phyloP scores from a whole-genome alignment of 169 alveolate species.

The Theileria orientalis region DNA sequence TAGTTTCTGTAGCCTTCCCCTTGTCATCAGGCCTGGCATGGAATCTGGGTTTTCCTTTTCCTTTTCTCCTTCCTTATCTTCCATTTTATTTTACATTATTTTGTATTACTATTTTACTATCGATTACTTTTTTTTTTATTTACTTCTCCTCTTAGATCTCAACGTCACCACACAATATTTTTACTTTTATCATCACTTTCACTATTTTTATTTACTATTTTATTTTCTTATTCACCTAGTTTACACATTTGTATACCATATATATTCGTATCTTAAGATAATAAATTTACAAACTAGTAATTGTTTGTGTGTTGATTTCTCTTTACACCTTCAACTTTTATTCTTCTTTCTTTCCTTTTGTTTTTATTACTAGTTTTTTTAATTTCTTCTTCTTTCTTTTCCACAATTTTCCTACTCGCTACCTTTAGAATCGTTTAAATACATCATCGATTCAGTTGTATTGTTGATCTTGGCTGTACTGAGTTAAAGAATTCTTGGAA shows the following conservation, averaged over 20 bases:
- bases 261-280: not conserved
- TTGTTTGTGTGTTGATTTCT: no score
- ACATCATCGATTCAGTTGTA: constrained; percentile 14
- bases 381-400: no score
- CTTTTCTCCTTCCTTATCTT: not conserved
- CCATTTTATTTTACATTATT: not conserved
- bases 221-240: not conserved
- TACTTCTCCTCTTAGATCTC: no score
- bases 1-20: constrained; percentile 8
- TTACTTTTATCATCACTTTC: not conserved
- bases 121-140: not conserved
- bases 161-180: not conserved
- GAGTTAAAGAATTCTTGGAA: constrained; percentile 71
- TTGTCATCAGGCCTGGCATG: constrained; percentile 6
- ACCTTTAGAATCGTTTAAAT: no score
- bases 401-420: no score
- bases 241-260: not conserved
- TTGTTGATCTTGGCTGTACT: constrained; percentile 40
- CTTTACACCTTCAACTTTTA: not conserved
- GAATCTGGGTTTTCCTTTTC: not conserved
- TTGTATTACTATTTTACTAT: not conserved
- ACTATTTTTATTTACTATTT: no score
- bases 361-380: no score
- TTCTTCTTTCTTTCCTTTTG: not conserved
- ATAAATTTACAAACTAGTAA: no score